Conservation (phyloP, 345 rosid genomes). For the Euclidium syriacum region DNA sequence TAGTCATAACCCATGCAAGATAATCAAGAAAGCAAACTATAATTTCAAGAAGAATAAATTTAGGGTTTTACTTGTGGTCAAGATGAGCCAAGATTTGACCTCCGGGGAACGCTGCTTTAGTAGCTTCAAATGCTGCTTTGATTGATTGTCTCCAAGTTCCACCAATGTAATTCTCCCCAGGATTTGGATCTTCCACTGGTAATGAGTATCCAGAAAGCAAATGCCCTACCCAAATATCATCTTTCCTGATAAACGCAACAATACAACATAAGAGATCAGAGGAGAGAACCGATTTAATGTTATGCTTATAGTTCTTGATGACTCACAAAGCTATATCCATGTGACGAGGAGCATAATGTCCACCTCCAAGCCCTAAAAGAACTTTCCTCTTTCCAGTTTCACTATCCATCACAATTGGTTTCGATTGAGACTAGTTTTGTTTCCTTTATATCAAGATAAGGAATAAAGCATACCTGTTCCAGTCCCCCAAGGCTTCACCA, state of each 20-base stretch:
- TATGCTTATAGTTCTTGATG: neutral
- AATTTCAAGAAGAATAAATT: neutral
- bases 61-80: constrained; percentile 78
- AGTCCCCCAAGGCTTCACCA: constrained; percentile 54
- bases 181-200: constrained; percentile 76
- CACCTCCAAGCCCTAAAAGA: constrained; percentile 88
- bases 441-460: neutral
- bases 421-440: neutral
- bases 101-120: constrained; percentile 72
- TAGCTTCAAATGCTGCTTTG: constrained; percentile 71
- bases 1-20: neutral
- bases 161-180: constrained; percentile 37
- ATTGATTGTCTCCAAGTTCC: constrained; percentile 86
- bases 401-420: constrained; percentile 30
- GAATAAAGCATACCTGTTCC: constrained; percentile 60
- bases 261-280: neutral
- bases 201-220: constrained; percentile 80
- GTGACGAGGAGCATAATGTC: constrained; percentile 92
- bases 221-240: constrained; percentile 84
- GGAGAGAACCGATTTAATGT: neutral
- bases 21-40: neutral
- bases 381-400: constrained; percentile 55
- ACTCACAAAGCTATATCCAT: constrained; percentile 80
- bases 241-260: constrained; percentile 44
- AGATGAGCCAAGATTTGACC: constrained; percentile 88